phyloP scores from a whole-genome alignment of 2,329 filamentous ascomycete genomes.

The Helicocarpus griseus region DNA sequence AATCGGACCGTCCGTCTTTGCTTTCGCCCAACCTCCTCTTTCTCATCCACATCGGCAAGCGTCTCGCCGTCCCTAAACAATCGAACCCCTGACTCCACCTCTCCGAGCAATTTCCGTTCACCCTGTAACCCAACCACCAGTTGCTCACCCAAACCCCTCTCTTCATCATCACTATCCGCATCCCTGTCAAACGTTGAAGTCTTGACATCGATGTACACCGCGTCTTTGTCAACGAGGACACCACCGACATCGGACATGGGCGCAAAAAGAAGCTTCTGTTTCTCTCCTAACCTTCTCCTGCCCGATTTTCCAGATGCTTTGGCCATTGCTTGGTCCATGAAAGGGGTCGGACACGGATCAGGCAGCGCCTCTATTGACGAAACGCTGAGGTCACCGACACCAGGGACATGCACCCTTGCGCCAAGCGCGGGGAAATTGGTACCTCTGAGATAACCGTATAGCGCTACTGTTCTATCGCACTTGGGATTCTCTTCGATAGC shows the following conservation, averaged over 20 bases:
- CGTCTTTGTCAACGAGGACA: slow-evolving; percentile 91
- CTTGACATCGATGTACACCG: slow-evolving; percentile 76
- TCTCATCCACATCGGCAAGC: slow-evolving; percentile 42
- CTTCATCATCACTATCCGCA: slow-evolving; percentile 52
- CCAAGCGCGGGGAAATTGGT: slow-evolving; percentile 85
- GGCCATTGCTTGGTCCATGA: slow-evolving; percentile 75
- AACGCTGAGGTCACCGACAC: slow-evolving; percentile 80
- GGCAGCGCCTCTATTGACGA: slow-evolving; percentile 76
- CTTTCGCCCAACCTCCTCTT: slow-evolving; percentile 49
- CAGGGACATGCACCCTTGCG: slow-evolving; percentile 83
- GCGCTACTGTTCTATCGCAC: slow-evolving; percentile 79
- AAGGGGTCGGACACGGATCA: slow-evolving; percentile 90
- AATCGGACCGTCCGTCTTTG: slow-evolving; percentile 43
- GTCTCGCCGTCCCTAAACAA: slow-evolving; percentile 71
- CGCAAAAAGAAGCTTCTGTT: slow-evolving; percentile 91
- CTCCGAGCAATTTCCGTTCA: slow-evolving; percentile 70
- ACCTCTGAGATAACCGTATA: slow-evolving; percentile 89
- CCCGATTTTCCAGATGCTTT: slow-evolving; percentile 76
- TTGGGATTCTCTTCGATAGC: slow-evolving; percentile 79
- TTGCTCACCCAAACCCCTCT: slow-evolving; percentile 89
- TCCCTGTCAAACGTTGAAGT: slow-evolving; percentile 60
- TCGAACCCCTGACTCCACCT: slow-evolving; percentile 71
- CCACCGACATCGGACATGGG: slow-evolving; percentile 98
- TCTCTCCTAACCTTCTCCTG: slow-evolving; percentile 76
- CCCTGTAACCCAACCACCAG: slow-evolving; percentile 83